Evolutionary conservation across 2,329 filamentous ascomycete species (phyloP).

Genomic region (Diaporthe velutina): DNA sequence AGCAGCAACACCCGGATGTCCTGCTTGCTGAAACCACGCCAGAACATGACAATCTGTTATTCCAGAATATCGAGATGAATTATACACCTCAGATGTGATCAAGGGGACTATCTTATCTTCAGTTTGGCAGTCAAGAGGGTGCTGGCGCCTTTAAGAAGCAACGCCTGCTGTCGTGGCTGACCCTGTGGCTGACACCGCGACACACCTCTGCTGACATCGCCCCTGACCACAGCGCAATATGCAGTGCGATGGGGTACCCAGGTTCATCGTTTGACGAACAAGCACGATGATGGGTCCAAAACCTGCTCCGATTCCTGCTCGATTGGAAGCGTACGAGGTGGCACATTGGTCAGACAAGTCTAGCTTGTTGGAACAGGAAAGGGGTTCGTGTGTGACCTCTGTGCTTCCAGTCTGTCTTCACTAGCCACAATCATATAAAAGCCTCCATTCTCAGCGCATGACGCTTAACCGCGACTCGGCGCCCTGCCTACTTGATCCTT

Average conservation of each 20-base stretch:
- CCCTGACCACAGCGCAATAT: not conserved
- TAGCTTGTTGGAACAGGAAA: not conserved
- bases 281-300: not conserved
- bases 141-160: not conserved
- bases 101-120: too few relatives aligned
- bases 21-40: conserved; percentile 5
- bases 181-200: conserved; percentile 4
- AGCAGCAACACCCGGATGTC: not conserved
- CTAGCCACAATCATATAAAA: not conserved
- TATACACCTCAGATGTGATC: too few relatives aligned
- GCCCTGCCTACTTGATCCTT: too few relatives aligned
- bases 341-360: not conserved
- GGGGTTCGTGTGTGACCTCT: not conserved
- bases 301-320: not conserved
- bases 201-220: not conserved
- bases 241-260: not conserved
- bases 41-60: not conserved
- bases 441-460: too few relatives aligned
- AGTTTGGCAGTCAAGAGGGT: not conserved
- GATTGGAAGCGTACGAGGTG: not conserved
- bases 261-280: not conserved
- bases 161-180: not conserved
- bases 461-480: too few relatives aligned
- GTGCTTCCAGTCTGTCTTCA: not conserved
- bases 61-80: too few relatives aligned